A percentile compares a stretch with the other conserved stretches of the same genome.
Evolutionary conservation across 352 stramenopile species (phyloP).

Genomic region (Halophytophthora batemanensis): DNA sequence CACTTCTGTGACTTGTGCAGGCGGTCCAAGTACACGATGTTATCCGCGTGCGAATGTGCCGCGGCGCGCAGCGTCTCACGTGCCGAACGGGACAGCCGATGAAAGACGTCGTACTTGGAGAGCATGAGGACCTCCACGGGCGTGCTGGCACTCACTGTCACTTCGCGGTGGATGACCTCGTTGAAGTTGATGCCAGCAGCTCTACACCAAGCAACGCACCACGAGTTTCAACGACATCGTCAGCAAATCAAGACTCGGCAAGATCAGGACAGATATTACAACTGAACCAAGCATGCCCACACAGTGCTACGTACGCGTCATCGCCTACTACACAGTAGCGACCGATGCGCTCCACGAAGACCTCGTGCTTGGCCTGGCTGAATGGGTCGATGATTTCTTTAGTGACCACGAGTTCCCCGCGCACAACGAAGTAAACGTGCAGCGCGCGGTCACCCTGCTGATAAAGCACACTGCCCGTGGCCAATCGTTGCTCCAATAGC

Average conservation of each 20-base stretch:
- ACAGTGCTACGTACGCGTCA: conserved; percentile 53
- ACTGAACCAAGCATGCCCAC: not conserved
- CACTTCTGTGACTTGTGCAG: conserved; percentile 73
- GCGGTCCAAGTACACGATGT: conserved; percentile 64
- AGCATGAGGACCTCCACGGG: conserved; percentile 66
- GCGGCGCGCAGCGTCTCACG: conserved; percentile 51
- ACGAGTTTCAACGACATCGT: not conserved
- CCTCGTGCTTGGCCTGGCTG: conserved; percentile 25
- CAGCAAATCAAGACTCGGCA: not conserved
- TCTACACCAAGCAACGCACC: conserved; percentile 21
- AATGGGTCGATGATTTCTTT: conserved; percentile 48
- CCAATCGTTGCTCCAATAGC: conserved; percentile 54
- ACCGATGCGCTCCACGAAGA: conserved; percentile 58
- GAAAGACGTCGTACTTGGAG: conserved; percentile 80
- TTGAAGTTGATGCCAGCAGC: conserved; percentile 64
- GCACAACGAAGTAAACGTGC: conserved; percentile 72
- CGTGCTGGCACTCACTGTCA: conserved; percentile 61
- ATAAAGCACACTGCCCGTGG: conserved; percentile 44
- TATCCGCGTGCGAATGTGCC: conserved; percentile 38
- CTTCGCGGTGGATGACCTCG: conserved; percentile 54
- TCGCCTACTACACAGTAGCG: conserved; percentile 63
- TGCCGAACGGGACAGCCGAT: conserved; percentile 52
- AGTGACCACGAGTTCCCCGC: conserved; percentile 54
- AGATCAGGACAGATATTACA: too few relatives aligned
- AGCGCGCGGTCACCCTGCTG: conserved; percentile 55